Base-by-base conservation (phyloP, 805 yeast genomes). In the Cyberlindnera maritima region DNA sequence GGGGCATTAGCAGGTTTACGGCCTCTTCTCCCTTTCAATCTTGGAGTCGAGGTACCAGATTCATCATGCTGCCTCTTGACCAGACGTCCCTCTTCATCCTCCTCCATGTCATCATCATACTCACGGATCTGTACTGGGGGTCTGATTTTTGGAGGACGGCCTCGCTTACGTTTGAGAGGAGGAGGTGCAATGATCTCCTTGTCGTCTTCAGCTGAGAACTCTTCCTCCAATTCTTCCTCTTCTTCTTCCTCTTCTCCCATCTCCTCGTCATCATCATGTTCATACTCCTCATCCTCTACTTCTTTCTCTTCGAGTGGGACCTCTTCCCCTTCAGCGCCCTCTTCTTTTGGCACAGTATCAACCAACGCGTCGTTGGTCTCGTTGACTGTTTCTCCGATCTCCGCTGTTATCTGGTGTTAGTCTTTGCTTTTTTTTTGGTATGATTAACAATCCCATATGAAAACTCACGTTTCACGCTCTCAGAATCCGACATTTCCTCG, bases 281-380 rank as follows among this genome's bases (percentile, higher is more conserved):
- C 62, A 44, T 72, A 61, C 45, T 81, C 85, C 47, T 75, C 69
- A 49, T 76, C 83, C 14, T 31, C 44, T 11, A 35, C 36, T 28
- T 44, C 53, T 19, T 37, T 18, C 26, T 29, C 32, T n/a, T 36
- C 46, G 14, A 40, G n/a, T 39, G 43, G 31, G 18, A 36, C 9
- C 25, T 21, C 25, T n/a, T n/a, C 11, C 8, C 11, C 28, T 8
- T 25, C 28, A 7, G 13, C 31, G 11, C 13, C 41, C 4, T 41
- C 44, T 17, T 3, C 44, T 3, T 39, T 29, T 10, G 26, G 32
- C 32, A 13, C 29, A 6, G 20, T n/a, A 12, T 38, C 39, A 6
- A 25, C 28, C 18, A 35, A 39, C 41, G 41, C 41, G 41, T 39
- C 41, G 8, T 35, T 19, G n/a, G 25, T 19, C 18, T n/a, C 35